These are phyloP conservation scores for Encephalitozoon hellem DNA, from an alignment of 371 early-diverging fungal genomes.

Conservation along the genomic window DNA sequence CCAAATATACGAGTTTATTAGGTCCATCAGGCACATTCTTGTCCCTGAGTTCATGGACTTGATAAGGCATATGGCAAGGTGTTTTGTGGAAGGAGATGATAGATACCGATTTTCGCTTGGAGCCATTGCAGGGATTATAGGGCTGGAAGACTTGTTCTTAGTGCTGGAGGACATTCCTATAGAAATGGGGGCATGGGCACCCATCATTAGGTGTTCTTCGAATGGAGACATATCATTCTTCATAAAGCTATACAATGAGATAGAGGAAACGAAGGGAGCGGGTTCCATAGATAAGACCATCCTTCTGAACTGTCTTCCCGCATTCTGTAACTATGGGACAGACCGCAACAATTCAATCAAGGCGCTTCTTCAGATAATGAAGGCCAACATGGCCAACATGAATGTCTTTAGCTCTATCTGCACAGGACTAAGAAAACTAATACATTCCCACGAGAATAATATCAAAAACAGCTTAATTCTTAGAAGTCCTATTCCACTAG, in stretches of 20 bases:
- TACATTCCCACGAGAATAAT: slow-evolving; percentile 12
- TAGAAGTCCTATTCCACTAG: slow-evolving; percentile 1
- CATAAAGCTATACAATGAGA: not conserved
- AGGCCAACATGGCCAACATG: not conserved
- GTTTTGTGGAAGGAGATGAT: not conserved
- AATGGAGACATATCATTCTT: slow-evolving; percentile 31
- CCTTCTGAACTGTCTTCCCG: slow-evolving; percentile 17
- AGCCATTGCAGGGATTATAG: not conserved
- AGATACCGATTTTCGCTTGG: not conserved
- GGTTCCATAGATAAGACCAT: not conserved
- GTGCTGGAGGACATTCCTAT: not conserved
- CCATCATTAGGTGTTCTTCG: not conserved
- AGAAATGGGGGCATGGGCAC: not conserved
- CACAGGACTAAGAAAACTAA: slow-evolving; percentile 1
- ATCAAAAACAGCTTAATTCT: not conserved
- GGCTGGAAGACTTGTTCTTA: not conserved
- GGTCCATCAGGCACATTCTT: not conserved
- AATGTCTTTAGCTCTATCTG: not conserved
- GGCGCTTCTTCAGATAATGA: not conserved
- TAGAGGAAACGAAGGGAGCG: not conserved
- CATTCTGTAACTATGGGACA: slow-evolving; percentile 22
- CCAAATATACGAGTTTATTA: slow-evolving; percentile 10
- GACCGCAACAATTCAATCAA: not conserved
- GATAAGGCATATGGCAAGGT: not conserved
- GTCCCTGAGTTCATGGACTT: slow-evolving; percentile 4